Conservation (phyloP, 2,329 filamentous ascomycete species). For the Elsinoe australis region DNA sequence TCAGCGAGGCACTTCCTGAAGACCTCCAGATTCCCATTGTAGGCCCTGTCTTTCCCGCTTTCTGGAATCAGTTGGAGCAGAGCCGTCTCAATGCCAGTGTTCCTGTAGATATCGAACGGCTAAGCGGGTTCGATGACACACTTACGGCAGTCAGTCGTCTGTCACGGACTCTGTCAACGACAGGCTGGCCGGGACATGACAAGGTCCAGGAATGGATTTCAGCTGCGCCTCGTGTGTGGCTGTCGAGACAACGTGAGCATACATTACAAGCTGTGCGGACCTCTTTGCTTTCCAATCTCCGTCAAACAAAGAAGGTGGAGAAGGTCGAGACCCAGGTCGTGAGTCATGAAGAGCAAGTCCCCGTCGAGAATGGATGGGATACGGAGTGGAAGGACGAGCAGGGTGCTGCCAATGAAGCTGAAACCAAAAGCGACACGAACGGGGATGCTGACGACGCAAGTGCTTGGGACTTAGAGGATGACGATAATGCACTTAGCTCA, state of each 20-base stretch:
- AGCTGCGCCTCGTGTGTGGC: constrained; percentile 74
- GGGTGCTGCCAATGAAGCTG: constrained; percentile 27
- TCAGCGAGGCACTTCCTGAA: constrained; percentile 45
- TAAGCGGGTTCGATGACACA: constrained; percentile 62
- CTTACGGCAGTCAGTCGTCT: constrained; percentile 54
- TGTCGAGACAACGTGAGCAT: constrained; percentile 71
- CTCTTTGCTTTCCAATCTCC: constrained; percentile 60
- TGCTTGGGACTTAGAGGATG: constrained; percentile 42
- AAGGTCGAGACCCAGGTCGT: constrained; percentile 75
- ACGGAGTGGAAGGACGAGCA: constrained; percentile 66
- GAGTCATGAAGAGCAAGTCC: constrained; percentile 39
- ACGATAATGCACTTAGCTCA: constrained; percentile 17
- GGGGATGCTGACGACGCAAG: constrained; percentile 43
- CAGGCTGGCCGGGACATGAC: neutral
- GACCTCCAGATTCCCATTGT: constrained; percentile 51
- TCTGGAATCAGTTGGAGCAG: constrained; percentile 61
- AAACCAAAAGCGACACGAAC: constrained; percentile 26
- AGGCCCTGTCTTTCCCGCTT: constrained; percentile 58
- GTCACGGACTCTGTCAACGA: constrained; percentile 27
- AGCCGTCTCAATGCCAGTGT: constrained; percentile 70
- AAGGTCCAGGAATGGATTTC: constrained; percentile 72
- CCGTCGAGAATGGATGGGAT: constrained; percentile 59
- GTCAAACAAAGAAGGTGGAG: constrained; percentile 63
- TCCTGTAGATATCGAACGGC: constrained; percentile 63
- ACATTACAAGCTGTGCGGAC: constrained; percentile 67